phyloP scores from a whole-genome alignment of 352 stramenopile species.

The Thraustotheca clavata region DNA sequence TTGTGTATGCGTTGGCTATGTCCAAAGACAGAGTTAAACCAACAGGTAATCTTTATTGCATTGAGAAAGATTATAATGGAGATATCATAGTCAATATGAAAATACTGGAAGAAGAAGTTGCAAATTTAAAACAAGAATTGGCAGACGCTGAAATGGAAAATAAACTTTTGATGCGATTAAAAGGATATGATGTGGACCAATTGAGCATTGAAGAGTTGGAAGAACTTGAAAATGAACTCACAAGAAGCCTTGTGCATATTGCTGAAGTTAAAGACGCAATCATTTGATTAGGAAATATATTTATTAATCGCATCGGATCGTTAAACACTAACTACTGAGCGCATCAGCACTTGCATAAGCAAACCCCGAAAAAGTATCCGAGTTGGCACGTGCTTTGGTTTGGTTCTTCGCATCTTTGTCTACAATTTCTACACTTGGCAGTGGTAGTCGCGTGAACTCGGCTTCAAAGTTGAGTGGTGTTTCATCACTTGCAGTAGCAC shows the following conservation, averaged over 20 bases:
- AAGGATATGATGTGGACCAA: constrained; percentile 61
- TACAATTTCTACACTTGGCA: constrained; percentile 50
- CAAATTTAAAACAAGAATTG: constrained; percentile 58
- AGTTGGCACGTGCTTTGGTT: constrained; percentile 40
- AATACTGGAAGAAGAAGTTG: constrained; percentile 48
- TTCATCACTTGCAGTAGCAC: constrained; percentile 62
- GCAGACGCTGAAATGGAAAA: constrained; percentile 70
- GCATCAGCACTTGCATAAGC: constrained; percentile 68
- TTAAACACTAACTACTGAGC: constrained; percentile 35
- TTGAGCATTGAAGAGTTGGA: constrained; percentile 39
- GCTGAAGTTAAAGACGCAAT: constrained; percentile 26
- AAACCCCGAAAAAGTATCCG: constrained; percentile 74
- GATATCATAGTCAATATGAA: constrained; percentile 9
- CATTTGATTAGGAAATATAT: constrained; percentile 5
- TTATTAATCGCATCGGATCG: not conserved
- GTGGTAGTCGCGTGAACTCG: constrained; percentile 77
- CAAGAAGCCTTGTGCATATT: constrained; percentile 44
- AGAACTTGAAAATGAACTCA: constrained; percentile 44
- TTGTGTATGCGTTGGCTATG: not conserved
- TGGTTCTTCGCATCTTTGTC: constrained; percentile 23
- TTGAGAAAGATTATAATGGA: not conserved
- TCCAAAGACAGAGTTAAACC: not conserved
- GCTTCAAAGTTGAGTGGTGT: constrained; percentile 77
- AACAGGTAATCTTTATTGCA: not conserved
- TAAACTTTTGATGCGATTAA: constrained; percentile 59